Percentiles rank a stretch among this genome's conserved stretches.
Conservation (phyloP, 306 rosid genomes). For the Lathyrus oleraceus region DNA sequence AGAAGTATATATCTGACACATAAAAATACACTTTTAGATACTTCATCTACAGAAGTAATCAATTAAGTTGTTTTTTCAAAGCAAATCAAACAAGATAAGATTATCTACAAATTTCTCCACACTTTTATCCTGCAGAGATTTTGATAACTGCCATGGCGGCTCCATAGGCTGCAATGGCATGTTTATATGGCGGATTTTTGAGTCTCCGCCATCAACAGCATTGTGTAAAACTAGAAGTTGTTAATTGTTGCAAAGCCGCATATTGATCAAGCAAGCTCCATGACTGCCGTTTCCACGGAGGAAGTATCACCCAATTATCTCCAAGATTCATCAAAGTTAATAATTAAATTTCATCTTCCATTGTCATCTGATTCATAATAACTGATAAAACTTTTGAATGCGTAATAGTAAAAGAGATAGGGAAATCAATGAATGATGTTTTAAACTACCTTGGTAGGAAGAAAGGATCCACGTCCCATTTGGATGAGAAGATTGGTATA, state of each 20-base stretch:
- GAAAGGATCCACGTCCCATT: constrained; percentile 85
- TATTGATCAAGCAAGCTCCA: not conserved
- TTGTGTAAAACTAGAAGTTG: not conserved
- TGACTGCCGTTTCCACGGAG: not conserved
- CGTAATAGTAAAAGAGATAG: too few relatives aligned
- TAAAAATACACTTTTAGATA: not conserved
- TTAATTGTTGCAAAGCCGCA: not conserved
- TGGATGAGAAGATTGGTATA: constrained; percentile 74
- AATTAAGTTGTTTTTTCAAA: not conserved
- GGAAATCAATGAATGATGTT: not conserved
- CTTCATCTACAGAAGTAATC: not conserved
- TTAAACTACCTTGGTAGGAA: constrained; percentile 62
- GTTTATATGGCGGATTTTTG: too few relatives aligned
- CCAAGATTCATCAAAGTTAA: not conserved
- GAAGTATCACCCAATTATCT: not conserved
- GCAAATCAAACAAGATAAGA: not conserved
- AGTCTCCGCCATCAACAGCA: not conserved
- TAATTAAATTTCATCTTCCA: too few relatives aligned
- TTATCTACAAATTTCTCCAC: not conserved
- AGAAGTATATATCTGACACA: not conserved
- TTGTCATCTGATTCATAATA: too few relatives aligned
- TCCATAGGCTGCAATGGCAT: not conserved
- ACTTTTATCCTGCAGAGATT: not conserved
- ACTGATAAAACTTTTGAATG: too few relatives aligned
- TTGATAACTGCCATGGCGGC: not conserved